phyloP scores from a whole-genome alignment of 148 eudicot genomes.

The Camellia lanceoleosa region DNA sequence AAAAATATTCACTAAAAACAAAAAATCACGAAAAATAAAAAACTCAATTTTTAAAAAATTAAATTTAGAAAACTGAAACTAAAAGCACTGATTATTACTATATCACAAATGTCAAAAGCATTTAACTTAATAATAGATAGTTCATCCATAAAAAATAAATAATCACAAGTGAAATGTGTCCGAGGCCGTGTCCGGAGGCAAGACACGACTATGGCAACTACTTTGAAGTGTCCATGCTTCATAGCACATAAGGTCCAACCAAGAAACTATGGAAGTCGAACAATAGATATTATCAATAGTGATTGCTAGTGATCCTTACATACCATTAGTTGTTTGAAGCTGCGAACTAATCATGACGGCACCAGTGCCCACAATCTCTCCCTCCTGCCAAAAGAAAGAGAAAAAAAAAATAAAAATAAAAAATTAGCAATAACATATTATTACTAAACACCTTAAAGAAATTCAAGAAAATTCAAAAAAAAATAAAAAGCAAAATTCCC shows the following conservation, averaged over 20 bases:
- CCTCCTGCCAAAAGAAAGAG: constrained; percentile 47
- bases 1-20: too few relatives aligned
- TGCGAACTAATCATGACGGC: constrained; percentile 51
- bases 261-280: background rate
- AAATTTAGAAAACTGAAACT: too few relatives aligned
- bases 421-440: background rate
- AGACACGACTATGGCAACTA: too few relatives aligned
- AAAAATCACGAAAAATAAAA: too few relatives aligned
- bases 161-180: too few relatives aligned
- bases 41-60: too few relatives aligned
- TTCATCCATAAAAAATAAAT: too few relatives aligned
- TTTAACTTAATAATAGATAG: too few relatives aligned
- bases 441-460: background rate
- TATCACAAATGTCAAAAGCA: too few relatives aligned
- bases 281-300: background rate
- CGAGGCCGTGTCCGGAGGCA: too few relatives aligned
- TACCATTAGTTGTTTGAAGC: constrained; percentile 54
- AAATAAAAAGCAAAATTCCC: background rate
- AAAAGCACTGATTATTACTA: too few relatives aligned
- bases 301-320: constrained; percentile 10
- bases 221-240: too few relatives aligned
- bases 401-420: constrained; percentile 16
- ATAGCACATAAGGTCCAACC: background rate
- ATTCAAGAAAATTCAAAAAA: background rate
- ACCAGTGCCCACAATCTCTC: constrained; percentile 51